These are phyloP conservation scores for Aristolochia contorta DNA, from an alignment of 164 flowering plant species.

Conservation along the genomic window DNA sequence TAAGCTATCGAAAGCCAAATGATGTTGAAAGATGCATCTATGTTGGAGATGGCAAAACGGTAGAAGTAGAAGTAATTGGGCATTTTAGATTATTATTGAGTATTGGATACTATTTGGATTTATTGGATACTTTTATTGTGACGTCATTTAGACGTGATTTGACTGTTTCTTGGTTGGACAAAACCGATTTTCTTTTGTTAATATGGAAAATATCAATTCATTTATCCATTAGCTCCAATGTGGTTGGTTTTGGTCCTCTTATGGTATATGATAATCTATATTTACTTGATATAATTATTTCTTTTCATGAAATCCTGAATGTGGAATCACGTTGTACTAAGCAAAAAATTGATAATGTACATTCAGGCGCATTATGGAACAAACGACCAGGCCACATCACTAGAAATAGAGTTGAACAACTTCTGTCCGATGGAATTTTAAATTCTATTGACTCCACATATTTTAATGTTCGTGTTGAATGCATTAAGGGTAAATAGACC, in stretches of 20 bases:
- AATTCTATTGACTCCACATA: no score
- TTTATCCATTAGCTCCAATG: not conserved
- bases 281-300: not conserved
- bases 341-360: no score
- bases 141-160: not conserved
- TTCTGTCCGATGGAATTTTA: slow-evolving; percentile 1
- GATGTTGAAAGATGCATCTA: not conserved
- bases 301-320: not conserved
- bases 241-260: not conserved
- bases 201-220: no score
- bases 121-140: not conserved
- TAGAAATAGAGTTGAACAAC: not conserved
- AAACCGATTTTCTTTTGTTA: not conserved
- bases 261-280: not conserved
- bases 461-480: no score
- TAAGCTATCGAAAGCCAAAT: not conserved
- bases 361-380: not conserved
- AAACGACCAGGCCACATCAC: slow-evolving; percentile 1
- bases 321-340: not conserved
- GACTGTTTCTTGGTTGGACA: not conserved
- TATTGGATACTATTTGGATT: no score
- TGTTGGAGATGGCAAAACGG: no score
- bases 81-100: no score
- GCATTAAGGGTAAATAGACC: not conserved
- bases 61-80: no score